Evolutionary conservation across 345 rosid genomes (phyloP), one percentile per base, ranked within the genome.

Genomic region (Turritis glabra): DNA sequence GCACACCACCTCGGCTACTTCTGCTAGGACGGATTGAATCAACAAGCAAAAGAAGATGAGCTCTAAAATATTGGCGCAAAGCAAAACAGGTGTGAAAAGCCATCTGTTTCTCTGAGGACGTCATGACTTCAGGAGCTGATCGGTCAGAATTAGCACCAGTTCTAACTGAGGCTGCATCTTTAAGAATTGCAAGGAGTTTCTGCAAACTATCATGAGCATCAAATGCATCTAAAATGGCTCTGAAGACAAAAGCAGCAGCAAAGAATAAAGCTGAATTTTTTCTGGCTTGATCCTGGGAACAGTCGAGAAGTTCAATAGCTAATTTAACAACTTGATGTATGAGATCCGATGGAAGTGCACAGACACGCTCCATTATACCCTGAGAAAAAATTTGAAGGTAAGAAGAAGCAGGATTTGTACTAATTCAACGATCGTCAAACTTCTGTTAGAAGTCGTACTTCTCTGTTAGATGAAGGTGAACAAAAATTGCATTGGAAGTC

Each of bases 361-460:
- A 95, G 21, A 92, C 97, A 52, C 99, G 97, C 74, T 95, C 97
- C 99, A 95, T 95, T 67, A 95, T 95, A 44, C 90, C 97, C 99
- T 95, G 82, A 65, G 61, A 71, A 5, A 71, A 5, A 33, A 11
- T 5, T 26, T 43, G 26, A 62, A 33, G 19, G 65, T 76, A 46
- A 69, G 50, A 61, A 41, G 50, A 60, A 53, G 69, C 54, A 12
- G n/a, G 12, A 52, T 60, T 38, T 21, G 19, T 38, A 60, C 48
- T 22, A 22, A 13, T 22, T n/a, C 50, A 61, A 25, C n/a, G 2
- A 69, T 13, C 17, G 25, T n/a, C 12, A 38, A 14, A 37, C 17
- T 15, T 35, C 55, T 46, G 32, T 29, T 12, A 56, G n/a, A 51
- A n/a, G n/a, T n/a, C n/a, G n/a, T n/a, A n/a, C n/a, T n/a, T n/a